A percentile compares a stretch with the other conserved stretches of the same genome.
Conservation (phyloP, 2,329 filamentous ascomycete species). For the Cryphonectria parasitica region DNA sequence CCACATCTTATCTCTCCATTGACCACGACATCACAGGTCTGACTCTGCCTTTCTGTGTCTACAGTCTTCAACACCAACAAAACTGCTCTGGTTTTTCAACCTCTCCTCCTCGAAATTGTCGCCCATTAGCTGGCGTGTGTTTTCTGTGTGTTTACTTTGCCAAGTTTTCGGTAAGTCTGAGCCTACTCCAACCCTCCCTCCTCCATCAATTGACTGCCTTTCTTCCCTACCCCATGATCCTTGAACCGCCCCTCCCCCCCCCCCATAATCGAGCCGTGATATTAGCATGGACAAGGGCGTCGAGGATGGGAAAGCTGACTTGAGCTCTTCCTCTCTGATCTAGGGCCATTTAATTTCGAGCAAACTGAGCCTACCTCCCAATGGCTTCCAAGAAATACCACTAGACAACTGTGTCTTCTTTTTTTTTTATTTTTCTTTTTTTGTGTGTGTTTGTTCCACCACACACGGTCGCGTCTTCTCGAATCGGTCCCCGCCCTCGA, state of each 20-base stretch:
- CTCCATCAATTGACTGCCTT: not conserved
- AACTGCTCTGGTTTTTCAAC: not conserved
- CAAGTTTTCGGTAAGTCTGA: constrained; percentile 16
- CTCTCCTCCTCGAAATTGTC: constrained; percentile 1
- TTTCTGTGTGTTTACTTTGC: constrained; percentile 11
- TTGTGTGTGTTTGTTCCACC: constrained; percentile 10
- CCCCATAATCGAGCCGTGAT: not conserved
- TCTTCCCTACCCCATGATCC: not conserved
- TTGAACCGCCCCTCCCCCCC: not conserved
- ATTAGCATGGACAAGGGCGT: constrained; percentile 1
- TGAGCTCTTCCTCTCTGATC: no score
- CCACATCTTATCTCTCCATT: not conserved
- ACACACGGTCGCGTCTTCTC: constrained; percentile 24
- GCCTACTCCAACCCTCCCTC: not conserved
- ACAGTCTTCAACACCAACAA: not conserved
- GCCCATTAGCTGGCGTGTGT: constrained; percentile 20
- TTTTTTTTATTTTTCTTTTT: constrained; percentile 28
- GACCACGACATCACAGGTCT: not conserved
- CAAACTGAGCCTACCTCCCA: constrained; percentile 29
- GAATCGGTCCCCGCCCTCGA: constrained; percentile 18
- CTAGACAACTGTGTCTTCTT: constrained; percentile 37
- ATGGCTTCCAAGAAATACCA: constrained; percentile 45
- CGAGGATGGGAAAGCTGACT: constrained; percentile 11
- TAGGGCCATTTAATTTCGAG: constrained; percentile 19
- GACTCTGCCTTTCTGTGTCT: not conserved